Evolutionary conservation across 208 protist species (phyloP).

Genomic region (Crithidia sp.): DNA sequence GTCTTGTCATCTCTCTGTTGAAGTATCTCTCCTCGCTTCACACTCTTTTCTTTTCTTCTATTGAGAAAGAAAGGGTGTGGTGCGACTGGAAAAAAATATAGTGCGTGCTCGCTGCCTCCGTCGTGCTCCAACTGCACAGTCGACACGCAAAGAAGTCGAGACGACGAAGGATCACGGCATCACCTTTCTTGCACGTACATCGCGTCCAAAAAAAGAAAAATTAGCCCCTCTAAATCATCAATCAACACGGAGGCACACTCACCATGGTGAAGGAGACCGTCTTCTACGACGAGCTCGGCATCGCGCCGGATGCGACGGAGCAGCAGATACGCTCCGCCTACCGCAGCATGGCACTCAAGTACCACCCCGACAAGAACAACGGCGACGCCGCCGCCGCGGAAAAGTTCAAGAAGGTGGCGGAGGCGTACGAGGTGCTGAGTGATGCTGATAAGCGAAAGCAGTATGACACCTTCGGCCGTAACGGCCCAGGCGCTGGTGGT

Average conservation of each 20-base stretch:
- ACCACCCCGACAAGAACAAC: slow-evolving; percentile 92
- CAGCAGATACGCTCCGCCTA: slow-evolving; percentile 88
- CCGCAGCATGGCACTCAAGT: slow-evolving; percentile 87
- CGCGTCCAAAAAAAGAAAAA: background rate
- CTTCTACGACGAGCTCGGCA: slow-evolving; percentile 82
- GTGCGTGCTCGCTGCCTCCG: no score
- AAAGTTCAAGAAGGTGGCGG: slow-evolving; percentile 85
- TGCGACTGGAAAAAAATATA: no score
- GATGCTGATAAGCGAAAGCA: slow-evolving; percentile 90
- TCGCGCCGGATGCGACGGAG: slow-evolving; percentile 66
- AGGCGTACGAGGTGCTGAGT: slow-evolving; percentile 96
- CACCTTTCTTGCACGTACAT: no score
- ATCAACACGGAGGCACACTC: background rate
- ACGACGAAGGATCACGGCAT: no score
- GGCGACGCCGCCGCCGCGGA: slow-evolving; percentile 65
- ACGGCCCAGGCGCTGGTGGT: slow-evolving; percentile 87
- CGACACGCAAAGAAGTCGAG: no score
- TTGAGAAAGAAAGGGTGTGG: no score
- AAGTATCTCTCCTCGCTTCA: no score
- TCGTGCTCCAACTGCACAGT: no score
- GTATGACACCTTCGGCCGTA: slow-evolving; percentile 93
- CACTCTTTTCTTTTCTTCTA: no score
- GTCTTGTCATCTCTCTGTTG: no score
- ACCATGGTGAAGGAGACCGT: slow-evolving; percentile 82
- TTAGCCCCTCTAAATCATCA: background rate